Base-by-base conservation (phyloP, 1,284 basidiomycete species). In the Papiliotrema flavescens region DNA sequence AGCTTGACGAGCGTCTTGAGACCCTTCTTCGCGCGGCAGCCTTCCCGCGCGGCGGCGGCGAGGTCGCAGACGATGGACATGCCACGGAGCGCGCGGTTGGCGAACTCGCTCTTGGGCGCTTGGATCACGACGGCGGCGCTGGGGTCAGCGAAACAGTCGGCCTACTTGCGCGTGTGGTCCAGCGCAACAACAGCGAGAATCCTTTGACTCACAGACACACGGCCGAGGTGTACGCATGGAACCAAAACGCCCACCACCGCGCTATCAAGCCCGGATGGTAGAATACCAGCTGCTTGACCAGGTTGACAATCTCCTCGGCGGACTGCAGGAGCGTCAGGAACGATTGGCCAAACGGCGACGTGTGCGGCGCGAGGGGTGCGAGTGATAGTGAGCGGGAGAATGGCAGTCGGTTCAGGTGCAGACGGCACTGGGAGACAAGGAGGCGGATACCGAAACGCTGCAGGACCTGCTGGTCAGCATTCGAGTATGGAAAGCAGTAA, bases 101-200 rank as follows among this genome's bases (percentile, higher is more conserved):
- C 74, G 49, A 75, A 77, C 2, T 69, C 68, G 22, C 65, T 74
- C 11, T 51, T 54, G 5, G 75, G 75, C 6, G 74, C 73, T 23
- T 62, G 66, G 28, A 77, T 75, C 44, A 64, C 61, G 39, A 76
- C 70, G 4, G 74, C 73, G 4, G 72, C 65, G 8, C 47, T 49
- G 32, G 1, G 15, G 26, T 22, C 40, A 36, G 43, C 50, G 43
- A 19, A 19, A n/a, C n/a, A n/a, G n/a, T n/a, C n/a, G n/a, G n/a
- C n/a, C n/a, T n/a, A n/a, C n/a, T n/a, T n/a, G n/a, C n/a, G n/a
- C n/a, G n/a, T n/a, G n/a, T n/a, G n/a, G n/a, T n/a, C n/a, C n/a
- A n/a, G n/a, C n/a, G n/a, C n/a, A n/a, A n/a, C n/a, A n/a, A n/a
- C 73, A 67, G 71, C 72, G 56, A 70, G 71, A 56, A 70, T 69